Conservation (phyloP, 1,284 basidiomycete species). For the Cystobasidium pallidum region DNA sequence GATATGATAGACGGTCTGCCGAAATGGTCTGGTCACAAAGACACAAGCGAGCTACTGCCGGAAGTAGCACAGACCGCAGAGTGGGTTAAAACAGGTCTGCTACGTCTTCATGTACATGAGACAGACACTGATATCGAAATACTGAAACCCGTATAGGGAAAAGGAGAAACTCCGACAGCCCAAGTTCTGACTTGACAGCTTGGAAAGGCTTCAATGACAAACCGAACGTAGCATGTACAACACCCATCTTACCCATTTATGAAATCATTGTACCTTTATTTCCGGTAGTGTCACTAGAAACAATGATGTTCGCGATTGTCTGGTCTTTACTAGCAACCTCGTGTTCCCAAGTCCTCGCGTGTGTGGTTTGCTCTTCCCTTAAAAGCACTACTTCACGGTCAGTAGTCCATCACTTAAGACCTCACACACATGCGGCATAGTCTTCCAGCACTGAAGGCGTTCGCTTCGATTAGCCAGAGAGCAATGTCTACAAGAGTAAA, state of each 20-base stretch:
- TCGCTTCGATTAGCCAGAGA: not conserved
- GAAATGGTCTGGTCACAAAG: constrained; percentile 43
- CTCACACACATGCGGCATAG: not conserved
- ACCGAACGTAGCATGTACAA: not conserved
- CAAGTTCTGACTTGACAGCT: constrained; percentile 26
- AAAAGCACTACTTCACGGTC: not conserved
- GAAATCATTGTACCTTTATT: not conserved
- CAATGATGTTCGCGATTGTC: too few species aligned
- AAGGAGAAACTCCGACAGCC: constrained; percentile 34
- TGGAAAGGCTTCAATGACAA: not conserved
- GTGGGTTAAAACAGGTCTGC: constrained; percentile 23
- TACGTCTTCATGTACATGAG: constrained; percentile 19
- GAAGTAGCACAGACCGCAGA: constrained; percentile 40
- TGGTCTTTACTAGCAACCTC: not conserved
- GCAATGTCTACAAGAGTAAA: constrained; percentile 36
- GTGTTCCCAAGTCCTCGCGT: not conserved
- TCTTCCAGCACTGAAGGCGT: constrained; percentile 1
- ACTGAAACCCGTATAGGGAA: constrained; percentile 3
- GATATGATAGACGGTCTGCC: constrained; percentile 44
- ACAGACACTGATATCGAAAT: not conserved
- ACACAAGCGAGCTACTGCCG: constrained; percentile 34
- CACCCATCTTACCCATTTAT: not conserved
- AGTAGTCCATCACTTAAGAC: not conserved
- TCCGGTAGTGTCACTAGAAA: not conserved
- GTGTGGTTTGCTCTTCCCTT: not conserved